Evolutionary conservation across 768 basidiomycete genomes (phyloP), one percentile per base, ranked within the genome.

Genomic region (Boletus patriciae): DNA sequence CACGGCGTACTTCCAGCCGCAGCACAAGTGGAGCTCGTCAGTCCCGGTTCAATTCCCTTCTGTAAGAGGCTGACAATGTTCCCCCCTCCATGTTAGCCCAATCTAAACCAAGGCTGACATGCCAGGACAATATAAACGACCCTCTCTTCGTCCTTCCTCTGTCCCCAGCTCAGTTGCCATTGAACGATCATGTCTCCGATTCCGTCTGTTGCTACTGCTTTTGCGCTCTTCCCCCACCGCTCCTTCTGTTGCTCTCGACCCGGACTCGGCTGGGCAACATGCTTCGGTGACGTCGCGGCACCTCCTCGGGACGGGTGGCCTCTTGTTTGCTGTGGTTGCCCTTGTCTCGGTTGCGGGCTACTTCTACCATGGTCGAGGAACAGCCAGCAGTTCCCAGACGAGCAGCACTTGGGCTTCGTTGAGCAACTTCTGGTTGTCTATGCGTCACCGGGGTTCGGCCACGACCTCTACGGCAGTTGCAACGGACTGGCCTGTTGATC

Each of bases 171-270:
- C 50, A 12, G 31, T 45, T 46, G 7, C 46, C 11, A 38, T 56
- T 31, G 46, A 57, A 45, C 29, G 0, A 48, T 58, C 54, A 65
- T 66, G 66, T 60, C 62, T 44, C 60, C 65, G 4, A 53, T 66
- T 4, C 55, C 58, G 0, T 46, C 58, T 60, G 48, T 58, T 53
- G 38, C 37, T 56, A 47, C 58, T 55, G 50, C 43, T n/a, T 52
- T 50, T 18, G 15, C 46, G 15, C 21, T 46, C 33, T 51, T n/a
- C 57, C 13, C 2, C 52, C 2, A 3, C 41, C 23, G 19, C 52
- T 45, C 50, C 59, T 51, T 64, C 54, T 11, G 31, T 21, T 27
- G 34, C 36, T 34, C 36, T 45, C 5, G 50, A 23, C 27, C 40
- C 42, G 6, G 51, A 23, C 19, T 27, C 50, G 3, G 8, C 38